Evolutionary conservation across 495 filamentous ascomycete species (phyloP).

Genomic region (Rostrohypoxylon terebratum): DNA sequence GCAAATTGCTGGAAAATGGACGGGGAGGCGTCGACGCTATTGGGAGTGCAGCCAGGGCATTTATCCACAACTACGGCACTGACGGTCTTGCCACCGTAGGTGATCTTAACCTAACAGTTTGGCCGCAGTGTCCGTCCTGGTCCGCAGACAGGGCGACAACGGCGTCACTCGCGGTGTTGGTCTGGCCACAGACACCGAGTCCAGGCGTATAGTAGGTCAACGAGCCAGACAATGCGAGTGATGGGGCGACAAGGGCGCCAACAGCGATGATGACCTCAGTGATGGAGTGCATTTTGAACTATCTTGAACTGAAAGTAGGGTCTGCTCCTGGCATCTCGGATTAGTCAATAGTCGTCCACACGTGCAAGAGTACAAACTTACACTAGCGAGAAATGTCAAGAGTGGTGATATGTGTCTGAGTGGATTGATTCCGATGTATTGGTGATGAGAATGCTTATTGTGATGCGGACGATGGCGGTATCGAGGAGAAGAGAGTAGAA

Average conservation of each 20-base stretch:
- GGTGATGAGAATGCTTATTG: slow-evolving; percentile 2
- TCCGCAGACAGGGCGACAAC: slow-evolving; percentile 58
- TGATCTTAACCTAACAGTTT: slow-evolving; percentile 71
- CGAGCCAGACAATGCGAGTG: slow-evolving; percentile 51
- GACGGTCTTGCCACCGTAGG: slow-evolving; percentile 63
- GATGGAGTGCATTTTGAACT: slow-evolving; percentile 29
- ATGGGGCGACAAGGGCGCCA: slow-evolving; percentile 20
- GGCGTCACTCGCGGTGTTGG: slow-evolving; percentile 52
- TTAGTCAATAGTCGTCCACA: background rate
- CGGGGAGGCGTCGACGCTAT: slow-evolving; percentile 61
- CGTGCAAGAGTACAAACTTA: background rate
- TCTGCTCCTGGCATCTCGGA: background rate
- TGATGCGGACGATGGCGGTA: background rate
- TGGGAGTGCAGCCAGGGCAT: slow-evolving; percentile 72
- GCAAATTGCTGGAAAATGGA: slow-evolving; percentile 58
- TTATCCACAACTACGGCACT: slow-evolving; percentile 75
- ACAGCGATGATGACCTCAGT: slow-evolving; percentile 36
- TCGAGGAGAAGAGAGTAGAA: background rate
- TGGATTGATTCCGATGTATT: slow-evolving; percentile 1
- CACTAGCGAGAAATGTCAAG: background rate
- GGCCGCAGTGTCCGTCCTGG: slow-evolving; percentile 68
- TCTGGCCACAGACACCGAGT: slow-evolving; percentile 58
- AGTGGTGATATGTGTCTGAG: background rate
- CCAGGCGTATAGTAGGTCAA: slow-evolving; percentile 61
- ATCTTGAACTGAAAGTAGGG: slow-evolving; percentile 17